Evolutionary conservation across 805 yeast species (phyloP), one percentile per base, ranked within the genome.

Genomic region (Starmerella riodocensis): DNA sequence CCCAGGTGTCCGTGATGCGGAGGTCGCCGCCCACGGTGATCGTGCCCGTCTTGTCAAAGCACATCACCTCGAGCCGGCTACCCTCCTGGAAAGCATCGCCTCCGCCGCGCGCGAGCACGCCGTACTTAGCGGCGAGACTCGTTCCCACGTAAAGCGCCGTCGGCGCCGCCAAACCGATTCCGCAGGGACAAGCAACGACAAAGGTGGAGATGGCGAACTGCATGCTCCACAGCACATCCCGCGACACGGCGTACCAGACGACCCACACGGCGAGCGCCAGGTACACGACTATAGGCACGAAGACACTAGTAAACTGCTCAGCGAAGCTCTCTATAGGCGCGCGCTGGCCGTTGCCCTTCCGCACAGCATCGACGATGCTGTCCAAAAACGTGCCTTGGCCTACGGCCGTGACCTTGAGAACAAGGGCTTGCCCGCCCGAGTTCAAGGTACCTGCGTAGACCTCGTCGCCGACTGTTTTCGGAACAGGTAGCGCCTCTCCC

Each of bases 121-220:
- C 91, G 53, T 73, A 60, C 52, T 74, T 76, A 12, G 91, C 91
- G 27, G 86, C 84, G 36, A 80, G 55, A 0, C 88, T 84, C 14
- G 83, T 66, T 2, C 91, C 91, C 11, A 80, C 84, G 61, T 76
- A 78, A 29, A 80, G 55, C 0, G 91, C 88, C 2, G 88, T 79
- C 1, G 91, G 91, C 1, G 88, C 91, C 19, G 91, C 91, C 18
- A 80, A 62, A 1, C 88, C 91, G 49, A 80, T 71, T 1, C 88
- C 93, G 63, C 91, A 80, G 1, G 93, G 93, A 54, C 93, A 80
- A 0, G 88, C 88, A 36, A 80, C 73, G 2, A 80, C 88, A 59
- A 80, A 78, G 1, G 81, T 88, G 0, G 86, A 72, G 47, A 80
- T 76, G 1, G 85, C 73, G 58, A 80, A 80, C 49, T 78, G 76